These are phyloP conservation scores for Wickerhamiella sergipiensis DNA, from an alignment of 805 yeast species.

Conservation along the genomic window DNA sequence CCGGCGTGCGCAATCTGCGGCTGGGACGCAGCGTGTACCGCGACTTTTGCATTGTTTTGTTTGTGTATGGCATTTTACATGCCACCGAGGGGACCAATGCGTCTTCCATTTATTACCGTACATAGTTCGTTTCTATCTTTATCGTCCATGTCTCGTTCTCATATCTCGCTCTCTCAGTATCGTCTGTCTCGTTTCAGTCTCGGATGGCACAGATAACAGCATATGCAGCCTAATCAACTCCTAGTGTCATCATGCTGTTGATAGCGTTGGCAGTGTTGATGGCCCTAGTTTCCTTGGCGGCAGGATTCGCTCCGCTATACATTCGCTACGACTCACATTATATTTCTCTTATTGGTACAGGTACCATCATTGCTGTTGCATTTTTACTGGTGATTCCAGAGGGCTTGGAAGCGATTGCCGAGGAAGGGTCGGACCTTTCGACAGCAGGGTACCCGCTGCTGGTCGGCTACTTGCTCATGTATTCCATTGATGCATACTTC, in stretches of 20 bases:
- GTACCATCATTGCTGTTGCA: conserved; percentile 48
- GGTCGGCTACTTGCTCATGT: conserved; percentile 42
- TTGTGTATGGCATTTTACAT: conserved; percentile 16
- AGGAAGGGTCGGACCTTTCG: conserved; percentile 19
- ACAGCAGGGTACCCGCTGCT: conserved; percentile 25
- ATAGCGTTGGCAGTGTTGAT: conserved; percentile 13
- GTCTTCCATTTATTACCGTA: neutral
- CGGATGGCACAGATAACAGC: too few species aligned
- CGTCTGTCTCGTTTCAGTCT: too few species aligned
- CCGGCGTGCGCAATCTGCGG: conserved; percentile 11
- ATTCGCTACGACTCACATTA: neutral
- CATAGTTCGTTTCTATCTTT: neutral
- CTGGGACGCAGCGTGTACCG: conserved; percentile 13
- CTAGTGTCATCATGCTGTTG: conserved; percentile 6
- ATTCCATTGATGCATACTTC: conserved; percentile 30
- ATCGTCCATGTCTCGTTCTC: too few species aligned
- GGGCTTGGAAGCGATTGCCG: conserved; percentile 34
- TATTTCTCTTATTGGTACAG: conserved; percentile 39
- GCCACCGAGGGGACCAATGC: neutral
- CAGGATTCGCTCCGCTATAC: conserved; percentile 17
- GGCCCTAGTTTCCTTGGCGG: conserved; percentile 15
- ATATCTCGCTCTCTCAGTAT: too few species aligned
- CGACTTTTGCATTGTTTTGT: conserved; percentile 19
- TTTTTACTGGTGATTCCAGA: conserved; percentile 51
- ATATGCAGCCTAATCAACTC: neutral